A percentile compares a stretch with the other conserved stretches of the same genome.
Evolutionary conservation across 1,284 basidiomycete genomes (phyloP).

Genomic region (Ustilago loliicola): DNA sequence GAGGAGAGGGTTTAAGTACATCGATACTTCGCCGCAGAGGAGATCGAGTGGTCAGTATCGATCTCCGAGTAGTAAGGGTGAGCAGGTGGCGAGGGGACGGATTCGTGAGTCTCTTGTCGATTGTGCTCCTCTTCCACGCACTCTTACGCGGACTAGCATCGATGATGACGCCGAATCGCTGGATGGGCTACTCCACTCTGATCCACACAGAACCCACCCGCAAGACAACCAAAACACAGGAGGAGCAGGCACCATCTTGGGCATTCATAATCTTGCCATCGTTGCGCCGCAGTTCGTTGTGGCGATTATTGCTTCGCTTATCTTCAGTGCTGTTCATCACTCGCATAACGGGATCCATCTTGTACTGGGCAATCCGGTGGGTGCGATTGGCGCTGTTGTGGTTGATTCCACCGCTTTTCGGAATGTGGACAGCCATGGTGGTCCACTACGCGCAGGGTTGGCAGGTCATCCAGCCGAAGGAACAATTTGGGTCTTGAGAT

Average conservation of each 20-base stretch:
- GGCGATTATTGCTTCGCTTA: constrained; percentile 86
- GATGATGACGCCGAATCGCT: constrained; percentile 2
- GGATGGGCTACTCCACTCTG: neutral
- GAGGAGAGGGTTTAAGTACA: constrained; percentile 29
- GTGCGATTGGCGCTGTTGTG: too few species aligned
- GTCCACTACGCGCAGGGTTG: too few species aligned
- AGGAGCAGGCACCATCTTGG: constrained; percentile 87
- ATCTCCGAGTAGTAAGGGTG: constrained; percentile 1
- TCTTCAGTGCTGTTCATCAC: constrained; percentile 76
- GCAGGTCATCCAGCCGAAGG: constrained; percentile 70
- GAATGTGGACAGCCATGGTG: too few species aligned
- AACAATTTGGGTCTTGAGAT: constrained; percentile 89
- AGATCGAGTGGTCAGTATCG: neutral
- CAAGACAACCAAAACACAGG: neutral
- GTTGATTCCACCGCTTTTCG: too few species aligned
- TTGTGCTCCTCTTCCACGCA: constrained; percentile 38
- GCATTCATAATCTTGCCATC: constrained; percentile 89
- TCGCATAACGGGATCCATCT: constrained; percentile 19
- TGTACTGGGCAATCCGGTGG: constrained; percentile 18
- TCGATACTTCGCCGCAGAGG: constrained; percentile 12
- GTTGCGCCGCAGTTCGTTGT: constrained; percentile 72
- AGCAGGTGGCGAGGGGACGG: constrained; percentile 26
- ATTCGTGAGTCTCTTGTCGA: constrained; percentile 47
- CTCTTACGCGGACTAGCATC: neutral
- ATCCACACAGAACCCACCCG: neutral